A percentile compares a stretch with the other conserved stretches of the same genome.
phyloP scores from a whole-genome alignment of 805 yeast genomes.

The Yarrowia divulgata region DNA sequence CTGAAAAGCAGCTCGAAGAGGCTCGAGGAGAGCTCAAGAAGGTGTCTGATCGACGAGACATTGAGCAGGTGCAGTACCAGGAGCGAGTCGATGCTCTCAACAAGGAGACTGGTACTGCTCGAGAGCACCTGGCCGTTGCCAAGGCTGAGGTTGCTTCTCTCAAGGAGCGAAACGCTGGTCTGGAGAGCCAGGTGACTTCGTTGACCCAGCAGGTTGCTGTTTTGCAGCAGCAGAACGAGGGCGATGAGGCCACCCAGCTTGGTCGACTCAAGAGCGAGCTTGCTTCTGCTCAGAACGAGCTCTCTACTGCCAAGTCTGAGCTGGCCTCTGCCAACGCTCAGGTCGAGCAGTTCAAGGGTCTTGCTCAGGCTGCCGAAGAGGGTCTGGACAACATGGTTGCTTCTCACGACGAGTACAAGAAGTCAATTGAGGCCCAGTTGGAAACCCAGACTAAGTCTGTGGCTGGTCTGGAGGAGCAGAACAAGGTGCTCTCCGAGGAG shows the following conservation, averaged over 20 bases:
- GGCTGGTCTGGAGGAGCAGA: conserved; percentile 42
- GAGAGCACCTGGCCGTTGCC: conserved; percentile 56
- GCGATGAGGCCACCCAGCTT: conserved; percentile 47
- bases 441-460: conserved; percentile 41
- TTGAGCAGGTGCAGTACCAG: conserved; percentile 63
- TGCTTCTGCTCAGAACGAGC: conserved; percentile 51
- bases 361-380: conserved; percentile 71
- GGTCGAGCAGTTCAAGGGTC: conserved; percentile 65
- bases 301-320: conserved; percentile 60
- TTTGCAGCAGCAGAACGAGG: conserved; percentile 48
- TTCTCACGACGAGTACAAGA: conserved; percentile 59
- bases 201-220: conserved; percentile 45
- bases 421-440: conserved; percentile 43
- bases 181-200: conserved; percentile 49
- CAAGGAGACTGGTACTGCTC: conserved; percentile 54
- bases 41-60: conserved; percentile 61
- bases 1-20: conserved; percentile 58
- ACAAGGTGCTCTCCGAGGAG: conserved; percentile 41
- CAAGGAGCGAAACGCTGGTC: conserved; percentile 51
- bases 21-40: conserved; percentile 61
- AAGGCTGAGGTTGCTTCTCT: conserved; percentile 54
- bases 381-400: conserved; percentile 63
- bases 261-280: conserved; percentile 47
- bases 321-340: conserved; percentile 64
- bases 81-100: conserved; percentile 65